A percentile compares a stretch with the other conserved stretches of the same genome.
phyloP scores from a whole-genome alignment of 2,329 filamentous ascomycete species.

The Penicillium hesseltinei region DNA sequence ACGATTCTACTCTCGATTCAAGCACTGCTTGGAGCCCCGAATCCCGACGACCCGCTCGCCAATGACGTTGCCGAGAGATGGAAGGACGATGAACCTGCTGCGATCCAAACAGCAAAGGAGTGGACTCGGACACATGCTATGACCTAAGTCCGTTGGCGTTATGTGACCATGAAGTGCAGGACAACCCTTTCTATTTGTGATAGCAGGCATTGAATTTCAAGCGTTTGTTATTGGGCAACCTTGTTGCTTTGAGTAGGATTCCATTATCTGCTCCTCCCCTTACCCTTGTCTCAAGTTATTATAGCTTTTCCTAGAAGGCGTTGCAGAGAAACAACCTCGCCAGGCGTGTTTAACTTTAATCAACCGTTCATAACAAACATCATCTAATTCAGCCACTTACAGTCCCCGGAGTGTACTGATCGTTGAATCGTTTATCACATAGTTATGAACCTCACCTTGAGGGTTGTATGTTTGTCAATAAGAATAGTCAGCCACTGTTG shows the following conservation, averaged over 20 bases:
- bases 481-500: neutral
- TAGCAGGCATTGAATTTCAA: conserved; percentile 17
- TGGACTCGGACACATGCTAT: conserved; percentile 85
- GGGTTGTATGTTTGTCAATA: neutral
- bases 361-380: neutral
- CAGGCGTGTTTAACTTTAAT: neutral
- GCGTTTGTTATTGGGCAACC: conserved; percentile 14
- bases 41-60: conserved; percentile 96
- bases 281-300: neutral
- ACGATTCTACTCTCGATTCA: conserved; percentile 99
- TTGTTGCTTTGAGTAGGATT: conserved; percentile 11
- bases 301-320: conserved; percentile 7
- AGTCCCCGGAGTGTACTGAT: neutral
- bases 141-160: conserved; percentile 38
- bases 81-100: conserved; percentile 93
- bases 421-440: neutral
- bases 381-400: neutral
- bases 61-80: conserved; percentile 97
- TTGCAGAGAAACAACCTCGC: conserved; percentile 18
- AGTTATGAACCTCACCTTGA: neutral
- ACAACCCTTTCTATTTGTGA: conserved; percentile 12
- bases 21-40: conserved; percentile 89
- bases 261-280: conserved; percentile 7
- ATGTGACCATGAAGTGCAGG: conserved; percentile 36
- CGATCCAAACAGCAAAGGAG: conserved; percentile 86